Conservation (phyloP, 2,329 filamentous ascomycete genomes). For the Uncinocarpus reesii region DNA sequence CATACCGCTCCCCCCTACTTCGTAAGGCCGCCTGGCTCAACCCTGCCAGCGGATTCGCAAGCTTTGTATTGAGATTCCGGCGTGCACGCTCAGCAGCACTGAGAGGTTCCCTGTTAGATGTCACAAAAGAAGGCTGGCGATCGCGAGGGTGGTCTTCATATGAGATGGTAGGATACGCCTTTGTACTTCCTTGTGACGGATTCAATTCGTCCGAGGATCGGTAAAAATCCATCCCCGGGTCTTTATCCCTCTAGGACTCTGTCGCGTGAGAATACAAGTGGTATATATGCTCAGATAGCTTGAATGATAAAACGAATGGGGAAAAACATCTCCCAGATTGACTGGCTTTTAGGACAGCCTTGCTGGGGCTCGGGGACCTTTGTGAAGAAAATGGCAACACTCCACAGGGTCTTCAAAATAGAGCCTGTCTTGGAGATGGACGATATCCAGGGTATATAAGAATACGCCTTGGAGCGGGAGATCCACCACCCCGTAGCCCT, state of each 20-base stretch:
- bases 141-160: constrained; percentile 8
- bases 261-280: not conserved
- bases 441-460: not conserved
- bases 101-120: constrained; percentile 14
- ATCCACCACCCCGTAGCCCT: not conserved
- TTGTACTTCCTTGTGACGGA: constrained; percentile 5
- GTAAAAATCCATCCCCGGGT: constrained; percentile 7
- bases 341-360: not conserved
- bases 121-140: constrained; percentile 14
- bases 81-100: constrained; percentile 34
- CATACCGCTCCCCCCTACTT: constrained; percentile 50
- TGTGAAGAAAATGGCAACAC: not conserved
- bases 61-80: constrained; percentile 39
- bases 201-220: constrained; percentile 16
- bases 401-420: not conserved
- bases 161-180: constrained; percentile 7
- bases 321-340: not conserved
- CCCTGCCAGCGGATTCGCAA: constrained; percentile 45
- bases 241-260: not conserved
- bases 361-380: not conserved
- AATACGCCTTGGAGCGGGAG: not conserved
- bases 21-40: constrained; percentile 43
- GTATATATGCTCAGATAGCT: too few species aligned
- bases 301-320: not conserved
- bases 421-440: not conserved